Evolutionary conservation across 2,329 filamentous ascomycete genomes (phyloP).

Genomic region (Sclerotinia spermophila): DNA sequence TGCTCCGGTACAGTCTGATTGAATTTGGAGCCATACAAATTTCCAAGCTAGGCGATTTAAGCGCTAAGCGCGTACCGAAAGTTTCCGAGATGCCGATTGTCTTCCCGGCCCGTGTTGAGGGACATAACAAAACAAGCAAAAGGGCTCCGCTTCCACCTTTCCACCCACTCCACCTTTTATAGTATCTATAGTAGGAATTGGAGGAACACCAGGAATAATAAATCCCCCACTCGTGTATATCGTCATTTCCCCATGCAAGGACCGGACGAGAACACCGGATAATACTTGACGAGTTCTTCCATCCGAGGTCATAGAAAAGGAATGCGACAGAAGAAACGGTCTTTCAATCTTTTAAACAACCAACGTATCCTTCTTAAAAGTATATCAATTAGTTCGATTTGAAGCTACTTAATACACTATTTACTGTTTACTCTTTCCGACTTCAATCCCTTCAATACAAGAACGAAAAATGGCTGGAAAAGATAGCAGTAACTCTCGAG

Average conservation of each 20-base stretch:
- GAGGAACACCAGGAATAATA: neutral
- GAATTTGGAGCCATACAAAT: constrained; percentile 14
- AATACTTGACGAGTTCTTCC: constrained; percentile 3
- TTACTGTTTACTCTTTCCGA: neutral
- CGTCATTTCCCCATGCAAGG: constrained; percentile 16
- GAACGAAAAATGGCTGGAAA: constrained; percentile 30
- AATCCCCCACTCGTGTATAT: neutral
- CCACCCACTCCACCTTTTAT: constrained; percentile 6
- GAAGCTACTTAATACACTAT: neutral
- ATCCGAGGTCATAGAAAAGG: constrained; percentile 12
- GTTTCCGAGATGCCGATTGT: constrained; percentile 4
- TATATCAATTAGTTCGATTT: neutral
- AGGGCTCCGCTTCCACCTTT: constrained; percentile 3
- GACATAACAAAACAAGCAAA: neutral
- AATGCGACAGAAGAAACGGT: neutral
- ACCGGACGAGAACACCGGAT: constrained; percentile 8
- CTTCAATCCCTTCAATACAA: neutral
- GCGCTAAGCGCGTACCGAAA: constrained; percentile 14
- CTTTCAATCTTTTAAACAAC: neutral
- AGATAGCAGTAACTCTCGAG: constrained; percentile 28
- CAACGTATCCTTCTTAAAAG: neutral
- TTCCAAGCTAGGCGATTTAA: constrained; percentile 18
- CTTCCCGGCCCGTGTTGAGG: neutral
- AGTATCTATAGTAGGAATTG: neutral
- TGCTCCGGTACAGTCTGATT: neutral